Conservation (phyloP, 208 protist species). For the Crithidia brevicula region DNA sequence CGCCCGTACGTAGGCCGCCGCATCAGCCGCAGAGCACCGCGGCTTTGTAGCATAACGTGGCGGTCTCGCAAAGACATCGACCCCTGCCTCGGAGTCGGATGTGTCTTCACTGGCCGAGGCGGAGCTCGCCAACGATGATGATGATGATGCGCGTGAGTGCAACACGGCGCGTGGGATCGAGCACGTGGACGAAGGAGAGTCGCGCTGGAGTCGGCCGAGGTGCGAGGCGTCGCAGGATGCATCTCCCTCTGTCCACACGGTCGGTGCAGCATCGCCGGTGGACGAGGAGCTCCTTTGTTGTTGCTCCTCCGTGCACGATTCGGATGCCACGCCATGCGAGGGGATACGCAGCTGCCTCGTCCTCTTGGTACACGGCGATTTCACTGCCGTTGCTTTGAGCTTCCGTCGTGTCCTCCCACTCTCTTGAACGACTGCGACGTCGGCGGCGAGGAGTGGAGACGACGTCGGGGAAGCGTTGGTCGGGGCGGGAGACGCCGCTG, state of each 20-base stretch:
- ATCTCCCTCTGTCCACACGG: too few relatives aligned
- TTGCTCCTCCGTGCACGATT: background rate
- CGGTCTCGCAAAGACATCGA: background rate
- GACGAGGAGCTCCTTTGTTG: background rate
- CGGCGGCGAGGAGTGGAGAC: background rate
- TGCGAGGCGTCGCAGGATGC: too few relatives aligned
- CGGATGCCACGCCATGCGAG: background rate
- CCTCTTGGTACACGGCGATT: background rate
- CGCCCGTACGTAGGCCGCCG: background rate
- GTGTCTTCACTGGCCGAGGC: background rate
- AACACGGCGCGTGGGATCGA: too few relatives aligned
- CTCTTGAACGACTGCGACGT: background rate
- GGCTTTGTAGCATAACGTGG: background rate
- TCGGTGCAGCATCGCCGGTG: background rate
- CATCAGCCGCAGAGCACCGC: background rate
- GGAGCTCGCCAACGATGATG: background rate
- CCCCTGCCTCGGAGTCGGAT: background rate
- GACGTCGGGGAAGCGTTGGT: constrained; percentile 1
- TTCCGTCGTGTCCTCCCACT: background rate
- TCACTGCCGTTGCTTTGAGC: background rate
- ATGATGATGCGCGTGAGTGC: background rate
- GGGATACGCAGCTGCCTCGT: background rate
- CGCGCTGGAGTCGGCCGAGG: too few relatives aligned
- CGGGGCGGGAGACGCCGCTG: too few relatives aligned
- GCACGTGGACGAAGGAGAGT: background rate